Percentiles rank a stretch among this genome's conserved stretches.
Conservation (phyloP, 2,329 filamentous ascomycete species). For the Neofusicoccum laricinum region DNA sequence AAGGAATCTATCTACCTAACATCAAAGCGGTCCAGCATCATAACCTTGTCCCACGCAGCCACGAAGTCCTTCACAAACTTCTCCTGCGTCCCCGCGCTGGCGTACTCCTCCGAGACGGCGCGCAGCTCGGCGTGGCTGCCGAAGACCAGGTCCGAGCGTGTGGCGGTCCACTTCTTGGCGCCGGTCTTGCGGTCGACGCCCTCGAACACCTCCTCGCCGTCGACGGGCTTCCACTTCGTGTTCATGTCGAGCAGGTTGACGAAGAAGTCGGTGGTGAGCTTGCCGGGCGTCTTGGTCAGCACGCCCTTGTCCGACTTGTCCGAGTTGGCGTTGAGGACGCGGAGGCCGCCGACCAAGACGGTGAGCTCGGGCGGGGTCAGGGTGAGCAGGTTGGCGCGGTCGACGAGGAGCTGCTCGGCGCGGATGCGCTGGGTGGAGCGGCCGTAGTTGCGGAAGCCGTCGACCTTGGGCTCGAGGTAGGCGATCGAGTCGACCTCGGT, state of each 20-base stretch:
- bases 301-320: slow-evolving; percentile 67
- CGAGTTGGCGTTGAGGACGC: slow-evolving; percentile 67
- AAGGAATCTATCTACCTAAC: slow-evolving; percentile 13
- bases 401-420: slow-evolving; percentile 68
- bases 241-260: slow-evolving; percentile 70
- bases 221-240: slow-evolving; percentile 61
- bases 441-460: slow-evolving; percentile 80
- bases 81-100: slow-evolving; percentile 54
- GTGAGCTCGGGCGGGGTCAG: slow-evolving; percentile 70
- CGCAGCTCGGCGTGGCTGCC: slow-evolving; percentile 73
- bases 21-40: slow-evolving; percentile 71
- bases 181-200: slow-evolving; percentile 65
- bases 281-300: slow-evolving; percentile 65
- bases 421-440: slow-evolving; percentile 58
- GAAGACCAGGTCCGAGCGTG: slow-evolving; percentile 67
- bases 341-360: slow-evolving; percentile 69
- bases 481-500: slow-evolving; percentile 64
- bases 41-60: slow-evolving; percentile 69
- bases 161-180: slow-evolving; percentile 65
- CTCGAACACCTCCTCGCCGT: slow-evolving; percentile 57
- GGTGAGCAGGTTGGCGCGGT: slow-evolving; percentile 68
- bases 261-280: slow-evolving; percentile 78
- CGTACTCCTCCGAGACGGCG: slow-evolving; percentile 69
- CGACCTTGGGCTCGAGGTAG: slow-evolving; percentile 66
- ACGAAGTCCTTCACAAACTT: slow-evolving; percentile 73